Evolutionary conservation across 768 basidiomycete species (phyloP).

Genomic region (Trametes meyenii): DNA sequence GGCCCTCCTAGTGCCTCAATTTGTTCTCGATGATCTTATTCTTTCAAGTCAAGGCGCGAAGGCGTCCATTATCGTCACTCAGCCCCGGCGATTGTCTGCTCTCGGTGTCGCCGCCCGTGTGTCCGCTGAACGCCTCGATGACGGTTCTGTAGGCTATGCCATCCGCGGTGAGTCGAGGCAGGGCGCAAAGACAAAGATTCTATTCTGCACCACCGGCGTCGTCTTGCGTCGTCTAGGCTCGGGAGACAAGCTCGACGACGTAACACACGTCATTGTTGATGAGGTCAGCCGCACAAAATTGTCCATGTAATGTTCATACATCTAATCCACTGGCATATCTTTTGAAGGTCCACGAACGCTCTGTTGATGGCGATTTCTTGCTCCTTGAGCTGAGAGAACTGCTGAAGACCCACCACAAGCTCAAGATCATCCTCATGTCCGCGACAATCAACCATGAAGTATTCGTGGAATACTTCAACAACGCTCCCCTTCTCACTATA

Average conservation of each 20-base stretch:
- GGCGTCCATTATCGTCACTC: slow-evolving; percentile 82
- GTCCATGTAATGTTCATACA: neutral
- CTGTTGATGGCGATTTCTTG: slow-evolving; percentile 88
- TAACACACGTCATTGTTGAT: slow-evolving; percentile 89
- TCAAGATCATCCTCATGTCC: slow-evolving; percentile 90
- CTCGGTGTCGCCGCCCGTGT: slow-evolving; percentile 88
- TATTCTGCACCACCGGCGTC: slow-evolving; percentile 97
- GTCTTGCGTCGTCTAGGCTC: slow-evolving; percentile 75
- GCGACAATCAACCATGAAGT: slow-evolving; percentile 92
- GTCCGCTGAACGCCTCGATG: slow-evolving; percentile 74
- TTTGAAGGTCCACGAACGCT: slow-evolving; percentile 84
- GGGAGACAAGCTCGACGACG: slow-evolving; percentile 67
- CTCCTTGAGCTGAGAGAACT: slow-evolving; percentile 83
- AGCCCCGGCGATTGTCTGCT: slow-evolving; percentile 87
- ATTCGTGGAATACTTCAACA: slow-evolving; percentile 81
- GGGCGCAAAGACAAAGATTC: slow-evolving; percentile 64
- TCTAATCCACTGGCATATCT: neutral
- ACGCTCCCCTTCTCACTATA: slow-evolving; percentile 81
- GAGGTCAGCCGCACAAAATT: slow-evolving; percentile 57
- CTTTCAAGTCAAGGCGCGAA: slow-evolving; percentile 56
- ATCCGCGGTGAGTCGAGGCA: slow-evolving; percentile 86
- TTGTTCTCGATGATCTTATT: slow-evolving; percentile 85
- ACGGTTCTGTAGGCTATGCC: slow-evolving; percentile 83
- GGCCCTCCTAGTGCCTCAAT: slow-evolving; percentile 70
- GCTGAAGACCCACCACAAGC: slow-evolving; percentile 56